These are phyloP conservation scores for Thelephora aurantiotincta DNA, from an alignment of 768 basidiomycete genomes.

Conservation along the genomic window DNA sequence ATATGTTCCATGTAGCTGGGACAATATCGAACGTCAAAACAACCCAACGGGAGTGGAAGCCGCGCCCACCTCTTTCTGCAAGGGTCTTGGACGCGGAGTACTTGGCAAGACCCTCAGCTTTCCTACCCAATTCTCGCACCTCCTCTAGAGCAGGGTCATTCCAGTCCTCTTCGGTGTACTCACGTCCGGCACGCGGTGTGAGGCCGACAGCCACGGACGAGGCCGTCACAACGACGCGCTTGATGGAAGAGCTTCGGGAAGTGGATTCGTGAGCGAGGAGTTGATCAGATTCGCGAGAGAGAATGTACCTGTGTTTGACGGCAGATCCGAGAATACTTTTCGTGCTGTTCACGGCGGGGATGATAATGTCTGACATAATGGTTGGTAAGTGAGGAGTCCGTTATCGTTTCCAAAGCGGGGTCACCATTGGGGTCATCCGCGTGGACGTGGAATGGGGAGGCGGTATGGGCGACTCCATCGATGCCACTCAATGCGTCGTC, in stretches of 20 bases:
- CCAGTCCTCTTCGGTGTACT: conserved; percentile 36
- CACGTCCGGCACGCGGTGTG: conserved; percentile 7
- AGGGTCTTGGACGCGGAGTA: conserved; percentile 52
- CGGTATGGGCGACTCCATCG: conserved; percentile 12
- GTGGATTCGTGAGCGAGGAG: neutral
- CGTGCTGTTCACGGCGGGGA: conserved; percentile 31
- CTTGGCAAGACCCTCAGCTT: conserved; percentile 20
- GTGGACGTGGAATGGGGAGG: conserved; percentile 8
- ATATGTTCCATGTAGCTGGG: conserved; percentile 9
- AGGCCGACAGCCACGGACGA: conserved; percentile 42
- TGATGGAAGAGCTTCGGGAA: conserved; percentile 25
- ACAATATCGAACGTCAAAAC: neutral
- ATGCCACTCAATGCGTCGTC: conserved; percentile 12
- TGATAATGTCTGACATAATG: conserved; percentile 16
- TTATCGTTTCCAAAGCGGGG: neutral
- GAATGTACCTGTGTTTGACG: conserved; percentile 12
- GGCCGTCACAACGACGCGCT: conserved; percentile 57
- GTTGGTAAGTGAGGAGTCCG: neutral
- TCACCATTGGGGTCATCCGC: conserved; percentile 9
- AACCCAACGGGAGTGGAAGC: no score
- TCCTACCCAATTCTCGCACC: conserved; percentile 15
- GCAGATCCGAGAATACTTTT: conserved; percentile 21
- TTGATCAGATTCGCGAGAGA: neutral
- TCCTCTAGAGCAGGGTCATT: conserved; percentile 16
- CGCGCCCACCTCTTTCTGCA: conserved; percentile 41